Percentiles rank a stretch among this genome's conserved stretches.
phyloP scores from a whole-genome alignment of 2,329 filamentous ascomycete genomes.

The Pyricularia sp. region DNA sequence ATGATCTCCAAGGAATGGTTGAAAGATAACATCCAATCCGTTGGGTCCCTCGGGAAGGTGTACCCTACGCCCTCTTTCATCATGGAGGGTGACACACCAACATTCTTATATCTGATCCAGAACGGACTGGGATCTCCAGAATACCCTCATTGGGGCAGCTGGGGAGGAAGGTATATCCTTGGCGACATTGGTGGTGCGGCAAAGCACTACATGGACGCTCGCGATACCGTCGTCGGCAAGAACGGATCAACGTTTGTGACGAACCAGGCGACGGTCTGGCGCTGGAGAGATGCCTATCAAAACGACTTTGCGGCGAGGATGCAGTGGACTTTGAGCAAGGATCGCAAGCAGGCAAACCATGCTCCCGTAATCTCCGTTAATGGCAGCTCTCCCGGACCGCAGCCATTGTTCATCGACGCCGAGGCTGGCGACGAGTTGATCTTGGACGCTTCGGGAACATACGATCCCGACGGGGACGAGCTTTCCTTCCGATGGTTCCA shows the following conservation, averaged over 20 bases:
- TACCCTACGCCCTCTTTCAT: constrained; percentile 41
- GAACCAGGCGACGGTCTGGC: constrained; percentile 28
- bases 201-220: constrained; percentile 19
- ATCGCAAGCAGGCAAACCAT: constrained; percentile 29
- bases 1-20: constrained; percentile 42
- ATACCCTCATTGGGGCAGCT: constrained; percentile 35
- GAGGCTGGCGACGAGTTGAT: constrained; percentile 27
- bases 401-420: constrained; percentile 27
- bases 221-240: constrained; percentile 18
- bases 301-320: constrained; percentile 32
- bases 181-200: constrained; percentile 17
- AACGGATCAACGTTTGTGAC: constrained; percentile 17
- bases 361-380: constrained; percentile 34
- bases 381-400: constrained; percentile 24
- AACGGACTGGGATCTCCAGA: constrained; percentile 37
- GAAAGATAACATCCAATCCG: constrained; percentile 37
- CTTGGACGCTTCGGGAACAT: constrained; percentile 34
- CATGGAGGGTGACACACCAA: constrained; percentile 42
- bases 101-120: constrained; percentile 37
- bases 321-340: constrained; percentile 22
- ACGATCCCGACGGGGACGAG: constrained; percentile 33
- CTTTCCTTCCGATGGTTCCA: constrained; percentile 41
- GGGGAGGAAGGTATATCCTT: constrained; percentile 36
- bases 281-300: constrained; percentile 30
- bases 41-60: constrained; percentile 29